phyloP scores from a whole-genome alignment of 352 stramenopile genomes.

The Phytophthora pisi region DNA sequence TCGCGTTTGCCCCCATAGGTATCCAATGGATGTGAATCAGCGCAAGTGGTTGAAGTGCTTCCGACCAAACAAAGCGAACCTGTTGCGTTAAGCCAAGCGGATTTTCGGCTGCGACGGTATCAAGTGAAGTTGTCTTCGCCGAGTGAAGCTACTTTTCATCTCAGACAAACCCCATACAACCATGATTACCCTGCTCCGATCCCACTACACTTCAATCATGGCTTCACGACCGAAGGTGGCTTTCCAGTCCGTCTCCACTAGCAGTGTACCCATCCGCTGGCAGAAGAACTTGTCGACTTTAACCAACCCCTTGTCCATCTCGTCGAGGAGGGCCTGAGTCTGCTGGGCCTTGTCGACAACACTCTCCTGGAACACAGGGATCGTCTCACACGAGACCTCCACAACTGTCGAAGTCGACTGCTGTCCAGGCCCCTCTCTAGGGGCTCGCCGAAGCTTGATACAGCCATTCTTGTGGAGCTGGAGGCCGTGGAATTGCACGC shows the following conservation, averaged over 20 bases:
- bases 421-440: conserved; percentile 10
- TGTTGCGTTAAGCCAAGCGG: conserved; percentile 1
- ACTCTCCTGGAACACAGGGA: conserved; percentile 51
- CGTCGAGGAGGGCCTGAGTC: conserved; percentile 21
- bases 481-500: conserved; percentile 6
- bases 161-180: background rate
- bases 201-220: background rate
- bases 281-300: conserved; percentile 30
- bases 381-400: conserved; percentile 48
- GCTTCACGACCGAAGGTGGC: conserved; percentile 10
- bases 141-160: conserved; percentile 15
- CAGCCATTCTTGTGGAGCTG: conserved; percentile 29
- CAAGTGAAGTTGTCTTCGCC: background rate
- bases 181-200: conserved; percentile 8
- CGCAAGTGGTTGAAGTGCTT: background rate
- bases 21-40: conserved; percentile 22
- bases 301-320: conserved; percentile 9
- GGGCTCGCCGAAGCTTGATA: conserved; percentile 20
- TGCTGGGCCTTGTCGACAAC: conserved; percentile 37
- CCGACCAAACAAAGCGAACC: background rate
- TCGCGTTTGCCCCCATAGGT: conserved; percentile 2
- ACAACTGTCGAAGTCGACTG: conserved; percentile 35
- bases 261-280: conserved; percentile 23
- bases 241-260: conserved; percentile 42
- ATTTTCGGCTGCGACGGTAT: conserved; percentile 15